Evolutionary conservation across 768 basidiomycete species (phyloP), one percentile per base, ranked within the genome.

Genomic region (Mycena albidolilacea): DNA sequence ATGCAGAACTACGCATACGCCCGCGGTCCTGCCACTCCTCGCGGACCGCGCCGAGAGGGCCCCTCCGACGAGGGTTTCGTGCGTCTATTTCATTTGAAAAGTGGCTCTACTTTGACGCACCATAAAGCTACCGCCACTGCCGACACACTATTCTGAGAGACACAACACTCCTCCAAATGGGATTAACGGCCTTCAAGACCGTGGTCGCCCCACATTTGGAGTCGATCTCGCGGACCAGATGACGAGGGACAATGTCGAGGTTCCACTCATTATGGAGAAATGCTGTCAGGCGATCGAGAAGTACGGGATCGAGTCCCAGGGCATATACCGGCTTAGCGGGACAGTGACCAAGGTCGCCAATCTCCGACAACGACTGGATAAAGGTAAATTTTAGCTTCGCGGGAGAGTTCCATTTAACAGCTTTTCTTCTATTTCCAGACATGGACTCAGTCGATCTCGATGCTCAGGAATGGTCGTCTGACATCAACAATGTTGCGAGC

Each of bases 1-100:
- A 98, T 99, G 97, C 96, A 98, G 80, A 96, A 98, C 80, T 99
- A 97, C 79, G 93, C 95, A 0, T 96, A 97, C 78, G 96, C 96
- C 38, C 93, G 94, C 72, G 94, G 93, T 12, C 85, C 87, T 61
- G 82, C 80, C 48, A 84, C 85, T 38, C 81, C 83, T 15, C 86
- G 91, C 48, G 95, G 94, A n/a, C 95, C 95, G 38, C 87, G 94
- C 72, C 87, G 97, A 73, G 95, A 98, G 76, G 97, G 95, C 4
- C 96, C 96, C 5, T 86, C 89, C 64, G 95, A 98, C 65, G 96
- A 98, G 80, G 96, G 96, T 50, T 98, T 96, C 85, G 97, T 98
- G 80, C 81, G 96, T 89, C n/a, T n/a, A 70, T 55, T 30, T 30
- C 72, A 60, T 46, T 38, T 44, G 71, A 43, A 19, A 46, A 23